A percentile compares a stretch with the other conserved stretches of the same genome.
These are phyloP conservation scores for Paraphaeosphaeria minitans DNA, from an alignment of 2,329 filamentous ascomycete species.

Conservation along the genomic window DNA sequence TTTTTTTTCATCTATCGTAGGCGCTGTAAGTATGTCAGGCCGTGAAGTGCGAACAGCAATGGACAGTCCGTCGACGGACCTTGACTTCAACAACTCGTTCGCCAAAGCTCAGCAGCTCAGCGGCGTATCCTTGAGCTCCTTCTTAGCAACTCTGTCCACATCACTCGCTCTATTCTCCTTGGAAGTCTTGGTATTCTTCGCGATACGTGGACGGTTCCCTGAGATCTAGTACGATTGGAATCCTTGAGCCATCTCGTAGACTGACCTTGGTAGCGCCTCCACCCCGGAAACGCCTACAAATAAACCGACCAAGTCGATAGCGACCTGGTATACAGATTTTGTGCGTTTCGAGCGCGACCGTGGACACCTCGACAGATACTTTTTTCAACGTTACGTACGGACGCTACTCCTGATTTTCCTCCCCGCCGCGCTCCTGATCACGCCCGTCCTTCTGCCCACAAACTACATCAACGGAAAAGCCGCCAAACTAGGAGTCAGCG, in stretches of 20 bases:
- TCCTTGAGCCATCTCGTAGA: too few relatives aligned
- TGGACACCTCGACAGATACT: slow-evolving; percentile 20
- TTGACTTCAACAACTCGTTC: slow-evolving; percentile 5
- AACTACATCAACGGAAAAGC: slow-evolving; percentile 11
- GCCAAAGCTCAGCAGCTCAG: slow-evolving; percentile 5
- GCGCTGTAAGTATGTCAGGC: too few relatives aligned
- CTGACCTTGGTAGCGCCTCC: too few relatives aligned
- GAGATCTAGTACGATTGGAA: too few relatives aligned
- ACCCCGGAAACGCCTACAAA: too few relatives aligned
- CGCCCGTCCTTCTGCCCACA: slow-evolving; percentile 19
- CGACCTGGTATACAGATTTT: neutral
- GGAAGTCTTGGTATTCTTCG: slow-evolving; percentile 7
- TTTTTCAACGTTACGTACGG: slow-evolving; percentile 18
- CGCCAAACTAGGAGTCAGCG: slow-evolving; percentile 19
- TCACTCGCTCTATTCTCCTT: slow-evolving; percentile 1
- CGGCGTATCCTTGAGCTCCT: slow-evolving; percentile 7
- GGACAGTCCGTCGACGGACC: too few relatives aligned
- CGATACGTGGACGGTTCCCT: neutral
- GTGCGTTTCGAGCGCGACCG: neutral
- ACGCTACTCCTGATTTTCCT: slow-evolving; percentile 18
- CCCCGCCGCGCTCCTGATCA: slow-evolving; percentile 16
- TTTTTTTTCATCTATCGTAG: too few relatives aligned
- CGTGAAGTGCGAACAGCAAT: too few relatives aligned
- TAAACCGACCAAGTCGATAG: neutral
- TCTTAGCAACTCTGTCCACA: slow-evolving; percentile 7